Base-by-base conservation (phyloP, 345 rosid species). In the Crucihimalaya himalaica region DNA sequence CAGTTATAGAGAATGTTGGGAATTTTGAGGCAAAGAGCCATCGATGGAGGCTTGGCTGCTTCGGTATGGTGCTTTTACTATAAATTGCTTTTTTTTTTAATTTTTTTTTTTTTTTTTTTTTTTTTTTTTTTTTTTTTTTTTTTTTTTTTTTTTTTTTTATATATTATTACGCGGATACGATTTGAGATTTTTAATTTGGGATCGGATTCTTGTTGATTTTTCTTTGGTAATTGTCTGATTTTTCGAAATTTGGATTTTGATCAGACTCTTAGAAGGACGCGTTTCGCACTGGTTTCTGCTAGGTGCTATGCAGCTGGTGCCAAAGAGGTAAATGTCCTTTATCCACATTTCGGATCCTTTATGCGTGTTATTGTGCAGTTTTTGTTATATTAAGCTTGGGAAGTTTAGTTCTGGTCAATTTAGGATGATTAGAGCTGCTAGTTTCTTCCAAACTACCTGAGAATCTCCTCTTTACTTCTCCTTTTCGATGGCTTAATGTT, bases 221-320 rank as follows among this genome's bases (percentile, higher is more conserved):
- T 0, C 2, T 40, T 50, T 53, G 2, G 27, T 0, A 59, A 37
- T 72, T 12, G 25, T 45, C 52, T 46, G 13, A 63, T 71, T 82
- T 35, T 68, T 25, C 14, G 2, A 67, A 72, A 35, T 18, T 47
- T 47, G 60, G 46, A 6, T 35, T 76, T 71, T 64, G 50, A 8
- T 35, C 76, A 81, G 80, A 66, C 83, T 14, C 45, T 83, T 19
- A 81, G 81, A 43, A 79, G 81, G 74, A 75, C 86, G 74, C 96
- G 86, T 1, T 85, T 87, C 19, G 88, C 79, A 8, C 68, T 64
- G 12, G 73, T 79, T 59, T 78, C 83, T 15, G 80, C 78, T 43
- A 86, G 93, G 76, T 81, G 82, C 66, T 87, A 83, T 70, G 84
- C 98, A 12, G 82, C 93, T 64, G 88, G 84, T 5, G 79, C 83